Evolutionary conservation across 2,329 filamentous ascomycete genomes (phyloP), one percentile per base, ranked within the genome.

Genomic region (Sporothrix luriei): DNA sequence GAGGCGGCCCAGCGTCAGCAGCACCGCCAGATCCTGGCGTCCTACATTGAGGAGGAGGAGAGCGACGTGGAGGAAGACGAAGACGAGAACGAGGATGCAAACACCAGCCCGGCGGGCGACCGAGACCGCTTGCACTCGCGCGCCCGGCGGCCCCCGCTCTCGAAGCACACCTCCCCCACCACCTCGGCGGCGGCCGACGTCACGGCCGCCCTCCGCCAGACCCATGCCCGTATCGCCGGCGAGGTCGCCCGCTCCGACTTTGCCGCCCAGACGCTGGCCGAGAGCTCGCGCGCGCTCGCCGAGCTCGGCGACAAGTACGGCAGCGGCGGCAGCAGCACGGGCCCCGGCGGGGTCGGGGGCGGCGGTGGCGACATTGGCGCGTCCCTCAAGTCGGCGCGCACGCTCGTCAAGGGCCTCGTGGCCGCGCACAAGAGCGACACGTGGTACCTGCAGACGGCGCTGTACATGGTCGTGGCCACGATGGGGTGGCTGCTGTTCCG

Each of bases 381-480:
- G 14, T 85, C 97, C 76, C 84, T 99, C 49, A 84, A 87, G 2
- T 91, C 87, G 69, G 94, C 91, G 59, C 86, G 87, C 73, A 89
- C 89, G 69, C 83, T 99, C 21, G 86, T 97, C 9, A 88, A 88
- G 7, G 92, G 92, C 21, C 83, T 99, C 59, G 82, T 98, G 61
- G 88, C 88, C 72, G 95, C 92, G 73, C 93, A 96, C 77, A 99
- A 99, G 84, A 95, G 91, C 73, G 95, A 99, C 78, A 97, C 94
- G 2, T 99, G 95, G 95, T 99, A 99, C 78, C 86, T 99, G 46
- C 91, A 95, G 80, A 96, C 92, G 49, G 88, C 94, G 2, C 89
- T 98, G 74, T 96, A 94, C 77, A 84, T 97, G 74, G 85, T 98
- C 19, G 76, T 91, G 26, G 86, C 82, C 6, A 97, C 93, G 0